A percentile compares a stretch with the other conserved stretches of the same genome.
Evolutionary conservation across 345 rosid genomes (phyloP).

Genomic region (Bruguiera parviflora): DNA sequence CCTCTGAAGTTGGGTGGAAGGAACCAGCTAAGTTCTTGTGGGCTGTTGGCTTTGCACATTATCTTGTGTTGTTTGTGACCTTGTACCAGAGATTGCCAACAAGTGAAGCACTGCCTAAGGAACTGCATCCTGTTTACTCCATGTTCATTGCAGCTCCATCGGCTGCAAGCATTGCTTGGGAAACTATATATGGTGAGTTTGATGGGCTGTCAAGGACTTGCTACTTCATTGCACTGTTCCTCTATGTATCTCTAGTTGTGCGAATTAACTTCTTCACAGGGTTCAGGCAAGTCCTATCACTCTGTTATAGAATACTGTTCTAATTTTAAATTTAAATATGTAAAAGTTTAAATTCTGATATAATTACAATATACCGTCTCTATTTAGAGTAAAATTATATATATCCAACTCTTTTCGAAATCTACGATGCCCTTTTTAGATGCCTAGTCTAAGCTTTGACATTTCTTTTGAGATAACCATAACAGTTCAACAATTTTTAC

Average conservation of each 20-base stretch:
- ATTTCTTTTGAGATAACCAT: too few relatives aligned
- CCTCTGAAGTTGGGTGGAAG: constrained; percentile 79
- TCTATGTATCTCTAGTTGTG: constrained; percentile 63
- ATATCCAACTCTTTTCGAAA: too few relatives aligned
- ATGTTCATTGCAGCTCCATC: constrained; percentile 99
- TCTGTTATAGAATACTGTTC: not conserved
- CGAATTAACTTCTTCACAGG: constrained; percentile 96
- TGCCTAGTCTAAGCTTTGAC: too few relatives aligned
- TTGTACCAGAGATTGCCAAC: constrained; percentile 85
- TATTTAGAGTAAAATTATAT: too few relatives aligned
- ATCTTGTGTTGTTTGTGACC: constrained; percentile 86
- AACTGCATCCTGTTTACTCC: constrained; percentile 90
- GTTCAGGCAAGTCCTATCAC: constrained; percentile 48
- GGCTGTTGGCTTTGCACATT: constrained; percentile 94
- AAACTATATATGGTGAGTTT: constrained; percentile 69
- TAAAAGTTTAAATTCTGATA: too few relatives aligned
- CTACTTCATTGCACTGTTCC: constrained; percentile 82
- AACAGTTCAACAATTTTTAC: not conserved
- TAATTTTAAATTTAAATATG: too few relatives aligned
- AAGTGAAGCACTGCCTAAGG: constrained; percentile 87
- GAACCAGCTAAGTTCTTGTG: constrained; percentile 86
- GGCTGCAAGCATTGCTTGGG: constrained; percentile 92
- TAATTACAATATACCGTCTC: too few relatives aligned
- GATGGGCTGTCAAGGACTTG: constrained; percentile 81
- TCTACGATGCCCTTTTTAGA: too few relatives aligned